Percentiles rank a stretch among this genome's conserved stretches.
Evolutionary conservation across 2,329 filamentous ascomycete species (phyloP).

Genomic region (Sporothrix globosa): DNA sequence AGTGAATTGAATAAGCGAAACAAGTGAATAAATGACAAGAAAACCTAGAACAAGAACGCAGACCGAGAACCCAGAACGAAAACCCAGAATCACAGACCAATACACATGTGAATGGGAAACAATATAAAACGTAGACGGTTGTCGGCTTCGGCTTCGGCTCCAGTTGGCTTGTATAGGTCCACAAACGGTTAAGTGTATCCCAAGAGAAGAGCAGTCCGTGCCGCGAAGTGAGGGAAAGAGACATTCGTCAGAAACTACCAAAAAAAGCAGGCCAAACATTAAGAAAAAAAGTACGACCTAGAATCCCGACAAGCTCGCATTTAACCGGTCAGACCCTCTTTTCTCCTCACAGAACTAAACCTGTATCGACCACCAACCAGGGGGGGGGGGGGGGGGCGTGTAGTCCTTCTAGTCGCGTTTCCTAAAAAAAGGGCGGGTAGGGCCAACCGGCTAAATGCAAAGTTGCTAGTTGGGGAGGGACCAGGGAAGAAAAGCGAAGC

Average conservation of each 20-base stretch:
- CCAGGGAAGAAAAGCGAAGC: too few relatives aligned
- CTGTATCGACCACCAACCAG: background rate
- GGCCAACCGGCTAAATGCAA: too few relatives aligned
- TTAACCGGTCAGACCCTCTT: slow-evolving; percentile 4
- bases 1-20: background rate
- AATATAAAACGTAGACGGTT: background rate
- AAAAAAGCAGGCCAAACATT: background rate
- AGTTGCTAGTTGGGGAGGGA: too few relatives aligned
- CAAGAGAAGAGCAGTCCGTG: background rate
- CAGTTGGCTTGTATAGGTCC: too few relatives aligned
- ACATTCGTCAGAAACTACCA: background rate
- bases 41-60: too few relatives aligned
- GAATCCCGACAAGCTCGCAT: background rate
- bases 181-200: too few relatives aligned
- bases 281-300: background rate
- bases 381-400: too few relatives aligned
- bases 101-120: background rate
- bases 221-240: background rate
- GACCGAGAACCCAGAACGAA: too few relatives aligned
- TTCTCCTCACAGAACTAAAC: background rate
- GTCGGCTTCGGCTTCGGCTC: too few relatives aligned
- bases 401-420: too few relatives aligned
- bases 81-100: background rate
- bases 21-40: too few relatives aligned
- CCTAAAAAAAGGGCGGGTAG: background rate